Evolutionary conservation across 2,329 filamentous ascomycete genomes (phyloP).

Genomic region (Cladosporium sp.): DNA sequence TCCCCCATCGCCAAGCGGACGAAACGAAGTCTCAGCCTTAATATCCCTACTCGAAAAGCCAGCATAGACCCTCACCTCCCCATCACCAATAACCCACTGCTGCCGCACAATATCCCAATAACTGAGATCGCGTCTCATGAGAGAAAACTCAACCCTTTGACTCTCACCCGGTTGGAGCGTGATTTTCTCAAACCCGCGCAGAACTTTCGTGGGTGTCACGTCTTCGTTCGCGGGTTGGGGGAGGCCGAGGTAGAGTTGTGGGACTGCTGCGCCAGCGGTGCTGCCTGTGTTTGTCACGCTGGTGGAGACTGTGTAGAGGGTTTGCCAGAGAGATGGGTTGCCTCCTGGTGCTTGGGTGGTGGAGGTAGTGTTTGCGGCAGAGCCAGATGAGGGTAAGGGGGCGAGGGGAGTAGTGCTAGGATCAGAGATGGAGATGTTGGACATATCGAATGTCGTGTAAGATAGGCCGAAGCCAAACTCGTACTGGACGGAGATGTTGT

Average conservation of each 20-base stretch:
- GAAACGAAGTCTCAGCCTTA: constrained; percentile 13
- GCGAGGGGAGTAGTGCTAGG: constrained; percentile 98
- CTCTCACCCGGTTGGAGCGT: constrained; percentile 24
- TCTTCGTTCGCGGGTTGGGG: constrained; percentile 35
- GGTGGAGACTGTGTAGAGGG: constrained; percentile 43
- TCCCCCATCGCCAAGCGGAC: constrained; percentile 3
- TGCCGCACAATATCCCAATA: constrained; percentile 38
- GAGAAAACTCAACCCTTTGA: constrained; percentile 31
- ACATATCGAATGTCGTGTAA: constrained; percentile 26
- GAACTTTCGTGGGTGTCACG: constrained; percentile 34
- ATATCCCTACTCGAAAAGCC: constrained; percentile 28
- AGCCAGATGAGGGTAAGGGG: constrained; percentile 51
- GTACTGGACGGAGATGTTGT: constrained; percentile 29
- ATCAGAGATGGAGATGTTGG: constrained; percentile 62
- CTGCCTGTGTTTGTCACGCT: constrained; percentile 49
- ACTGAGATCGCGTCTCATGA: constrained; percentile 39
- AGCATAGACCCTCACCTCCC: constrained; percentile 19
- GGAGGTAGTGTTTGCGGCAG: constrained; percentile 39
- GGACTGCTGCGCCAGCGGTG: constrained; percentile 45
- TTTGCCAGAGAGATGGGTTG: constrained; percentile 51
- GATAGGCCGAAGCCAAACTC: constrained; percentile 29
- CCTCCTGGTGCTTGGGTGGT: constrained; percentile 37
- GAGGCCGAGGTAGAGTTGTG: constrained; percentile 53
- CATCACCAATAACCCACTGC: constrained; percentile 33
- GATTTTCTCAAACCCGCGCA: constrained; percentile 40